Conservation (phyloP, 495 filamentous ascomycete species). For the Parmelia sp. region DNA sequence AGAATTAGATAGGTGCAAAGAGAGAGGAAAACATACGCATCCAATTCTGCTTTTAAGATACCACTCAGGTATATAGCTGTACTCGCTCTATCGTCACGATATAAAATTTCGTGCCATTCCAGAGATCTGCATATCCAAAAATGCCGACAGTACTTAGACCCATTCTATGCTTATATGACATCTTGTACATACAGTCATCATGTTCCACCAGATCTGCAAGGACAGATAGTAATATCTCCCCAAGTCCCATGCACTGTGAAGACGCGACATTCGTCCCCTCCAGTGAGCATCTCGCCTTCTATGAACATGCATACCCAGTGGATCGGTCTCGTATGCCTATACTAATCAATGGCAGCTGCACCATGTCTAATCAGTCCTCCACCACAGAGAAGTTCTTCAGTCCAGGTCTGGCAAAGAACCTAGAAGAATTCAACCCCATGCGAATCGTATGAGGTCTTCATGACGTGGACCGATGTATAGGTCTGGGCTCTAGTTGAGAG, state of each 20-base stretch:
- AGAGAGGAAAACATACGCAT: neutral
- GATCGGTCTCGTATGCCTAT: neutral
- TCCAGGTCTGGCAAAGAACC: neutral
- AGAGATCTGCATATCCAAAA: neutral
- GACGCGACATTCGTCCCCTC: neutral
- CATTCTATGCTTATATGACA: neutral
- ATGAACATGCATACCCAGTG: too few relatives aligned
- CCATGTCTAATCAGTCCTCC: neutral
- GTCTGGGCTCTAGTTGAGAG: neutral
- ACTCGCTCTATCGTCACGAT: neutral
- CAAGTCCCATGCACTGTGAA: neutral
- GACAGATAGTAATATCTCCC: neutral
- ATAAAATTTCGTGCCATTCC: neutral
- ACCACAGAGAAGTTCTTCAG: neutral
- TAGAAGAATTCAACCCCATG: neutral
- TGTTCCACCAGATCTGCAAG: neutral
- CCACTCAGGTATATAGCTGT: neutral
- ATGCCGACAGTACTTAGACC: neutral
- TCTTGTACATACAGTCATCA: neutral
- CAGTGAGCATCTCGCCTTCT: neutral
- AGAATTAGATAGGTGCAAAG: conserved; percentile 1
- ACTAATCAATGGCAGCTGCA: neutral
- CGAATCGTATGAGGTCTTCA: neutral
- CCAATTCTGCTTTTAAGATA: neutral
- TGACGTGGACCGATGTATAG: neutral